Evolutionary conservation across 345 rosid species (phyloP).

Genomic region (Salix exigua): DNA sequence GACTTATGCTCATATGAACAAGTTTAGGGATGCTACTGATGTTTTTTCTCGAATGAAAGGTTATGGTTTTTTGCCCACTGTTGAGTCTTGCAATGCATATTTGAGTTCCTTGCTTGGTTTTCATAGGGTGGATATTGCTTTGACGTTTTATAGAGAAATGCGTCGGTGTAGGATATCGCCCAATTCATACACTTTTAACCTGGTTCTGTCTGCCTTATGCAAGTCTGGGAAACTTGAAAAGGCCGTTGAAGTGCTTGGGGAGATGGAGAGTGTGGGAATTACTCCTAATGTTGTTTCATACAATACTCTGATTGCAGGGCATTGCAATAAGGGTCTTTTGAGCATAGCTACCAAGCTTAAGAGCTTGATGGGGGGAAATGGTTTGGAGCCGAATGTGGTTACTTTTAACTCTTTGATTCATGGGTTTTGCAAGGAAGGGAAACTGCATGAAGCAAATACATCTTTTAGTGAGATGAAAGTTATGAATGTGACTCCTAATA

Average conservation of each 20-base stretch:
- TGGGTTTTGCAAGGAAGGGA: constrained; percentile 62
- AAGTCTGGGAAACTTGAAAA: constrained; percentile 59
- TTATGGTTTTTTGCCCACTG: constrained; percentile 59
- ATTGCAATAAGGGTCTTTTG: constrained; percentile 60
- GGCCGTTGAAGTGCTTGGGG: constrained; percentile 49
- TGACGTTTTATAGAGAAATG: constrained; percentile 66
- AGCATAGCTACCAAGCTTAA: constrained; percentile 61
- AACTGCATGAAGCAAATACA: constrained; percentile 56
- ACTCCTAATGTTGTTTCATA: constrained; percentile 48
- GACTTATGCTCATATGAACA: constrained; percentile 63
- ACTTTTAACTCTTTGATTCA: constrained; percentile 63
- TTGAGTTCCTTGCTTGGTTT: constrained; percentile 59
- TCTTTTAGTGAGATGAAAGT: constrained; percentile 63
- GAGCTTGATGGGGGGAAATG: constrained; percentile 47
- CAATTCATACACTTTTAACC: constrained; percentile 67
- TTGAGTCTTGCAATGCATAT: constrained; percentile 80
- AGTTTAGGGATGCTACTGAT: constrained; percentile 61
- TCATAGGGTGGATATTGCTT: constrained; percentile 56
- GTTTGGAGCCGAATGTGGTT: constrained; percentile 52
- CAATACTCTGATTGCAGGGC: constrained; percentile 71
- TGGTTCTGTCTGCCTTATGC: constrained; percentile 62
- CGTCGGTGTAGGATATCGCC: constrained; percentile 60
- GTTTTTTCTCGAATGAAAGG: constrained; percentile 58
- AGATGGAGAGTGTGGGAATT: constrained; percentile 51
- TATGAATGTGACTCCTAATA: constrained; percentile 47